These are phyloP conservation scores for Syzygium grande DNA, from an alignment of 345 rosid species.

Conservation along the genomic window DNA sequence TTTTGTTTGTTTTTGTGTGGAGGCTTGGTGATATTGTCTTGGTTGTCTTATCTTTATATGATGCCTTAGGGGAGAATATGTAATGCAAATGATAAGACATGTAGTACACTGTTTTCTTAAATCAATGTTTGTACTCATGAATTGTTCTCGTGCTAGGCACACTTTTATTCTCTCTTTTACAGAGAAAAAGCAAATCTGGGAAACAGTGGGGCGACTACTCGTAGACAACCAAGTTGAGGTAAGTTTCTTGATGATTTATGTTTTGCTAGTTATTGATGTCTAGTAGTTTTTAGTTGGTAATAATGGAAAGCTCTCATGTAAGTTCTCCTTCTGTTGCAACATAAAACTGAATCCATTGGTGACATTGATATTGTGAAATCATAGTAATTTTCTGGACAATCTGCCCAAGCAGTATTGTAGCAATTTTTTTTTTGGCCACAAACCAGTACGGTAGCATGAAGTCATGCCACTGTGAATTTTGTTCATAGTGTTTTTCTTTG, in stretches of 20 bases:
- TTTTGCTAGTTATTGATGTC: not conserved
- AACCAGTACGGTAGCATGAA: not conserved
- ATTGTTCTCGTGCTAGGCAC: slow-evolving; percentile 41
- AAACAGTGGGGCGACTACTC: slow-evolving; percentile 68
- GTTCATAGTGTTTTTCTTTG: not conserved
- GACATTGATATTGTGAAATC: not conserved
- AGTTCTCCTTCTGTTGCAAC: not conserved
- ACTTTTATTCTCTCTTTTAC: slow-evolving; percentile 64
- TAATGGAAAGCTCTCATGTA: not conserved
- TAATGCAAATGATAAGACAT: not conserved
- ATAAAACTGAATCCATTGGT: not conserved
- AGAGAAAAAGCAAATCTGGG: slow-evolving; percentile 81
- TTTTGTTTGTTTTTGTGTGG: not conserved
- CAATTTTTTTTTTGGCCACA: not conserved
- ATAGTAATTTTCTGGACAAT: not conserved
- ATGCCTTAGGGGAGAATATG: not conserved
- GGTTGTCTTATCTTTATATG: not conserved
- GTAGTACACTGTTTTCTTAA: not conserved
- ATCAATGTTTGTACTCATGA: not conserved
- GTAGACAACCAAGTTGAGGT: slow-evolving; percentile 97
- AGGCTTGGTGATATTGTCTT: not conserved
- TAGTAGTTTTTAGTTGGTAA: not conserved
- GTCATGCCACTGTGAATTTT: not conserved
- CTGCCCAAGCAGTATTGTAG: not conserved
- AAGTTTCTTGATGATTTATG: slow-evolving; percentile 18